phyloP scores from a whole-genome alignment of 176 grass and related monocot genomes.

The Poa annua region DNA sequence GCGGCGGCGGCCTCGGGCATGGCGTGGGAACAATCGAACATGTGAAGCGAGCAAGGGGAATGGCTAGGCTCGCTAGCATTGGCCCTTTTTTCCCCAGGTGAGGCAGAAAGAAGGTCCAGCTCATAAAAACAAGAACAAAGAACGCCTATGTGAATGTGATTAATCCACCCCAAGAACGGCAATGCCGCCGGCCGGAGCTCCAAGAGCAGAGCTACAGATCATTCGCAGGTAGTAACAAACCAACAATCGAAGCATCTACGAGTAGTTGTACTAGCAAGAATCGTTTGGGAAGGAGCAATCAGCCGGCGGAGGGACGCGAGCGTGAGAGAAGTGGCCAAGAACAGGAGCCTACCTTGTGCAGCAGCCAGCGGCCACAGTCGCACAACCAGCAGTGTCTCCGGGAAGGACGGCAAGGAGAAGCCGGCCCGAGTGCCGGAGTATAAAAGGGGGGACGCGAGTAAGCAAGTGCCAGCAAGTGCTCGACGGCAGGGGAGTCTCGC shows the following conservation, averaged over 20 bases:
- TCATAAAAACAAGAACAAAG: not conserved
- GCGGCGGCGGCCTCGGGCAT: not conserved
- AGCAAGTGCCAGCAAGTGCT: conserved; percentile 28
- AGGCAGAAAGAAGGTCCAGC: not conserved
- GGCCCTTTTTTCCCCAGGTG: conserved; percentile 3
- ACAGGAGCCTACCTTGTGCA: not conserved
- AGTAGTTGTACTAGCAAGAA: not conserved
- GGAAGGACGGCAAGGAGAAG: not conserved
- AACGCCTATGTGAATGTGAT: not conserved
- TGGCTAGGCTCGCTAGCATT: not conserved
- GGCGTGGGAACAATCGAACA: not conserved
- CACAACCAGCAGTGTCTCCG: not conserved
- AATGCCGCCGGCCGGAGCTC: not conserved
- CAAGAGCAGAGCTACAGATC: not conserved
- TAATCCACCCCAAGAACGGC: not conserved
- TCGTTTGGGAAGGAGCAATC: conserved; percentile 16
- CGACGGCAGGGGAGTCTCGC: not conserved
- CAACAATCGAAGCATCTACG: not conserved
- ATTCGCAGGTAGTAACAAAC: too few species aligned
- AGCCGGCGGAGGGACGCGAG: not conserved
- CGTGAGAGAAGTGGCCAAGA: not conserved
- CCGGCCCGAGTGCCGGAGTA: not conserved
- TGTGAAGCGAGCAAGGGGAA: not conserved
- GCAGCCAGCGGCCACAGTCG: not conserved
- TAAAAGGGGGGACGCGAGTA: not conserved